Conservation (phyloP, 306 rosid species). For the Cicer chorassanicum region DNA sequence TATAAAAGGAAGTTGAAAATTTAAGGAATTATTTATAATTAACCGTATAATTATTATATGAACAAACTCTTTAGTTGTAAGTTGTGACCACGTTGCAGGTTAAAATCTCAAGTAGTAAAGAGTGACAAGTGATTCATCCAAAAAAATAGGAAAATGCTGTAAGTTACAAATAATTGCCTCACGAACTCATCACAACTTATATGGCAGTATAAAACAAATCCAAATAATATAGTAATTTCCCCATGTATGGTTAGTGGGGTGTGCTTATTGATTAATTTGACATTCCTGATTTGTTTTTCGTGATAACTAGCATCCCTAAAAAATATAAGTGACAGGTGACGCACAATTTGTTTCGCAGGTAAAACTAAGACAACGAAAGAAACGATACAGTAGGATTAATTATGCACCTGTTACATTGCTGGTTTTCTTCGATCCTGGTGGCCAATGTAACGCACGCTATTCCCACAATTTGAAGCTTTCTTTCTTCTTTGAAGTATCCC, state of each 20-base stretch:
- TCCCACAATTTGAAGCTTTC: slow-evolving; percentile 74
- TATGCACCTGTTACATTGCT: slow-evolving; percentile 70
- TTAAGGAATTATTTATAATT: neutral
- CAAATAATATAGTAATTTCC: no score
- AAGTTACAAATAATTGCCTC: no score
- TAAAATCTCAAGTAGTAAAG: neutral
- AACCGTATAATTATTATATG: neutral
- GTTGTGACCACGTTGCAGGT: neutral
- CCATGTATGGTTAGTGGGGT: no score
- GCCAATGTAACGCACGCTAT: slow-evolving; percentile 87
- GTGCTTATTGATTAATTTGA: no score
- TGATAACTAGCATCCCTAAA: no score
- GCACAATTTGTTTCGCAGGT: neutral
- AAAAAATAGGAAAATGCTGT: no score
- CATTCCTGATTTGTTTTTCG: no score
- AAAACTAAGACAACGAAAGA: slow-evolving; percentile 1
- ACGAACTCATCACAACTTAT: no score
- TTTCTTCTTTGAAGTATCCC: slow-evolving; percentile 73
- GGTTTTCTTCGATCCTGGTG: slow-evolving; percentile 91
- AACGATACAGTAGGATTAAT: slow-evolving; percentile 5
- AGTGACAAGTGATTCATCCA: no score
- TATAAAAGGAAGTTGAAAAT: neutral
- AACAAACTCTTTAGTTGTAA: neutral
- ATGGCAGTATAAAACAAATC: no score
- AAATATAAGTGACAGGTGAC: neutral